Conservation (phyloP, 129 eudicot genomes). For the Calendula officinalis region DNA sequence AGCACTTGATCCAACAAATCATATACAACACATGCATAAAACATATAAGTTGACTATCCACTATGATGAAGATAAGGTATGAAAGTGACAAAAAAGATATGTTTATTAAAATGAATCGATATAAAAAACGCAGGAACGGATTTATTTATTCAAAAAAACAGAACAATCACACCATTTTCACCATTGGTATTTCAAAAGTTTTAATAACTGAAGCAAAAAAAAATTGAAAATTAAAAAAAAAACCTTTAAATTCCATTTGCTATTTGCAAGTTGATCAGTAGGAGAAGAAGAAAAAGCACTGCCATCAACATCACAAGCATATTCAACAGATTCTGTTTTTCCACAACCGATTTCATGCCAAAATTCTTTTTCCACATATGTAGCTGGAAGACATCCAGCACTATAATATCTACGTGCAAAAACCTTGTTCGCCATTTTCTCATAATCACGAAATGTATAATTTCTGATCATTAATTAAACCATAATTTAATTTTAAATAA, state of each 20-base stretch:
- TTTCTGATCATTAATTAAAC: conserved; percentile 55
- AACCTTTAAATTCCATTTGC: conserved; percentile 98
- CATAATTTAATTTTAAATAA: conserved; percentile 10
- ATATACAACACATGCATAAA: neutral
- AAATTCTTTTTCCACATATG: conserved; percentile 94
- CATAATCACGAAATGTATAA: conserved; percentile 91
- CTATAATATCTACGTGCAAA: conserved; percentile 90
- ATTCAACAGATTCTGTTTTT: conserved; percentile 90
- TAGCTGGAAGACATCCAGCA: conserved; percentile 83
- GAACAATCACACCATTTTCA: neutral
- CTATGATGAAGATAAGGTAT: conserved; percentile 2
- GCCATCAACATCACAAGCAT: conserved; percentile 99
- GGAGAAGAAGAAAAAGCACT: conserved; percentile 98
- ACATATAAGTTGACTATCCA: conserved; percentile 15
- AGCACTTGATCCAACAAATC: neutral
- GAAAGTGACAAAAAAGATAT: neutral
- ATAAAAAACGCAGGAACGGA: neutral
- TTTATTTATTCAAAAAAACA: conserved; percentile 1
- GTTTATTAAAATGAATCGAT: conserved; percentile 5
- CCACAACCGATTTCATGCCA: conserved; percentile 95
- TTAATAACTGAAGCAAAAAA: conserved; percentile 16
- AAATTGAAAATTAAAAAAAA: conserved; percentile 3
- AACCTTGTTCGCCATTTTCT: conserved; percentile 99
- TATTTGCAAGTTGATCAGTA: conserved; percentile 81
- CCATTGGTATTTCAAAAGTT: neutral